These are phyloP conservation scores for Phytomonas francai DNA, from an alignment of 208 protist genomes.

Conservation along the genomic window DNA sequence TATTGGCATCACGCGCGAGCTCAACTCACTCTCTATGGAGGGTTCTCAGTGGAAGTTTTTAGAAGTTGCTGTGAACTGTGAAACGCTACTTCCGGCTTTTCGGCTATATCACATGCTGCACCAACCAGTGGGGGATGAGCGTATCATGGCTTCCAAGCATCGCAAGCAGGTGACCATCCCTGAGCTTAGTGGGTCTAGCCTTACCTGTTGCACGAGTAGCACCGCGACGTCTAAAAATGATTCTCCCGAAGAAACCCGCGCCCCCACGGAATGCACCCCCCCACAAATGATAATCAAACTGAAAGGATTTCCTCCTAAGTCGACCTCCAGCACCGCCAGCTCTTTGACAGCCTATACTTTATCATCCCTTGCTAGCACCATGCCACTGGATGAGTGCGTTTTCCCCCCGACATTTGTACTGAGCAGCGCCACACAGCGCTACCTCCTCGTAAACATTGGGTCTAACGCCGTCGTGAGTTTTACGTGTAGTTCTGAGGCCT, in stretches of 20 bases:
- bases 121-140: not conserved
- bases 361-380: not conserved
- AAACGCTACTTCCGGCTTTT: conserved; percentile 56
- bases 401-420: conserved; percentile 66
- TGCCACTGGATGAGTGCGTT: conserved; percentile 1
- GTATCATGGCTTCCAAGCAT: not conserved
- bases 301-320: not conserved
- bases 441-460: conserved; percentile 69
- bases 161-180: not conserved
- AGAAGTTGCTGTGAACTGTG: conserved; percentile 42
- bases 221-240: not conserved
- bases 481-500: not conserved
- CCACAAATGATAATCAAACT: not conserved
- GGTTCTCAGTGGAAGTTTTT: conserved; percentile 73
- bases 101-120: not conserved
- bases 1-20: conserved; percentile 60
- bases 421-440: conserved; percentile 21
- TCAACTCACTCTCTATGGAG: conserved; percentile 61
- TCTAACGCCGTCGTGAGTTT: conserved; percentile 58
- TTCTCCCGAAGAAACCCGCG: not conserved
- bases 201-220: not conserved
- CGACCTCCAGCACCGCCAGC: not conserved
- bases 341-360: not conserved
- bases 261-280: not conserved
- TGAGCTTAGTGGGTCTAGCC: not conserved